Conservation (phyloP, 306 rosid genomes). For the Acacia acuminata region DNA sequence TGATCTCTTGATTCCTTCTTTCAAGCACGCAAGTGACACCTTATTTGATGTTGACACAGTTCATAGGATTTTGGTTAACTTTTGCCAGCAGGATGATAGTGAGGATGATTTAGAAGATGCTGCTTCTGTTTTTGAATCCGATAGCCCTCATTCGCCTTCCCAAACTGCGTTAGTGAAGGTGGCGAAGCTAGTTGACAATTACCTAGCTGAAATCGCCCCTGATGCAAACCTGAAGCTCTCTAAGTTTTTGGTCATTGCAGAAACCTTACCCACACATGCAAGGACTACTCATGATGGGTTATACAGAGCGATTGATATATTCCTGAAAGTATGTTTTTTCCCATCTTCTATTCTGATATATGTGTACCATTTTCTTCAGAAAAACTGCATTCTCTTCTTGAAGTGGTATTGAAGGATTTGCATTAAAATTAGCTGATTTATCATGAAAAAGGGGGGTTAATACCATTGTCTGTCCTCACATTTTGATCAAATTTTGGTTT, state of each 20-base stretch:
- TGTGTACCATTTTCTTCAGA: background rate
- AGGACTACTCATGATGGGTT: constrained; percentile 86
- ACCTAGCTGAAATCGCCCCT: constrained; percentile 96
- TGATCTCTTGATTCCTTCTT: constrained; percentile 92
- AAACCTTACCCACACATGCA: constrained; percentile 85
- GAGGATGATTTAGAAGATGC: constrained; percentile 87
- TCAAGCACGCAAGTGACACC: constrained; percentile 84
- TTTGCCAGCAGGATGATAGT: constrained; percentile 95
- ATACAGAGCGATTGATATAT: constrained; percentile 90
- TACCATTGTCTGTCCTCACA: too few species aligned
- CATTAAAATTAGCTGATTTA: background rate
- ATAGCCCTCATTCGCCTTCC: constrained; percentile 86
- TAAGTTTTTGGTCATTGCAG: constrained; percentile 85
- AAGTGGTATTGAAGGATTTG: background rate
- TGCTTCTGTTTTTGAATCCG: constrained; percentile 82
- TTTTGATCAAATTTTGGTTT: too few species aligned
- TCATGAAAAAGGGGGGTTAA: too few species aligned
- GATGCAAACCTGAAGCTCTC: constrained; percentile 95
- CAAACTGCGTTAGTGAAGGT: constrained; percentile 83
- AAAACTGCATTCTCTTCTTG: background rate
- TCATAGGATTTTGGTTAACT: constrained; percentile 85
- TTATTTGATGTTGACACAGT: constrained; percentile 97
- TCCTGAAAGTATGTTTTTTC: constrained; percentile 69
- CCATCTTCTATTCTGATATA: background rate
- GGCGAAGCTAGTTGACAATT: constrained; percentile 82